These are phyloP conservation scores for Xylaria venustula DNA, from an alignment of 495 filamentous ascomycete genomes.

Conservation along the genomic window DNA sequence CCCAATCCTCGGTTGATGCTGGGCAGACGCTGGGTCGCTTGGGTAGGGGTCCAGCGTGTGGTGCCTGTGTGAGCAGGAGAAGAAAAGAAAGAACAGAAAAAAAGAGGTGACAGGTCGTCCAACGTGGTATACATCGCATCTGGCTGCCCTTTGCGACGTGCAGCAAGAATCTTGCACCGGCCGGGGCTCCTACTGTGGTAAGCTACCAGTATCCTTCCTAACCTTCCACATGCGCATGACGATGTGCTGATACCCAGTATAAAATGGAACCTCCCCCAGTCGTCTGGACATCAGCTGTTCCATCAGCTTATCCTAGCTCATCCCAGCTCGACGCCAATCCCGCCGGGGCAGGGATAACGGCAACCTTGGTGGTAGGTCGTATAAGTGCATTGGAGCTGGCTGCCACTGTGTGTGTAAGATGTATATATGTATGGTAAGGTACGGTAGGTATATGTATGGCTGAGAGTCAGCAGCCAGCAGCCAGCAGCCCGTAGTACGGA, in stretches of 20 bases:
- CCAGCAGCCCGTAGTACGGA: too few relatives aligned
- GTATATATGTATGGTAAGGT: too few relatives aligned
- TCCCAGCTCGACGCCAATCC: slow-evolving; percentile 8
- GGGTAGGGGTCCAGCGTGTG: neutral
- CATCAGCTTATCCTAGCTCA: slow-evolving; percentile 7
- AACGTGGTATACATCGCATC: neutral
- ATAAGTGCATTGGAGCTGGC: neutral
- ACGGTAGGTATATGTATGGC: too few relatives aligned
- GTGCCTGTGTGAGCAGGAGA: neutral
- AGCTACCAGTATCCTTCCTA: neutral
- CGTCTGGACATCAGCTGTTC: slow-evolving; percentile 11
- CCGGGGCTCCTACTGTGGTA: too few relatives aligned
- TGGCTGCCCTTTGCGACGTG: neutral
- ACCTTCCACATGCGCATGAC: neutral
- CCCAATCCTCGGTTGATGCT: slow-evolving; percentile 7
- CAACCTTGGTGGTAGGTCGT: neutral
- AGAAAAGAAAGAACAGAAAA: too few relatives aligned
- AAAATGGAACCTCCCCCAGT: neutral
- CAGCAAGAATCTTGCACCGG: too few relatives aligned
- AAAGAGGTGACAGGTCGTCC: neutral
- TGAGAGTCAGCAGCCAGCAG: too few relatives aligned
- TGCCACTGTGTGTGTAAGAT: neutral
- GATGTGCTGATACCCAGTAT: too few relatives aligned
- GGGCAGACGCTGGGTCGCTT: neutral
- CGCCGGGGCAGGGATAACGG: neutral